phyloP scores from a whole-genome alignment of 2,329 filamentous ascomycete species.

The Beauveria asiatica region DNA sequence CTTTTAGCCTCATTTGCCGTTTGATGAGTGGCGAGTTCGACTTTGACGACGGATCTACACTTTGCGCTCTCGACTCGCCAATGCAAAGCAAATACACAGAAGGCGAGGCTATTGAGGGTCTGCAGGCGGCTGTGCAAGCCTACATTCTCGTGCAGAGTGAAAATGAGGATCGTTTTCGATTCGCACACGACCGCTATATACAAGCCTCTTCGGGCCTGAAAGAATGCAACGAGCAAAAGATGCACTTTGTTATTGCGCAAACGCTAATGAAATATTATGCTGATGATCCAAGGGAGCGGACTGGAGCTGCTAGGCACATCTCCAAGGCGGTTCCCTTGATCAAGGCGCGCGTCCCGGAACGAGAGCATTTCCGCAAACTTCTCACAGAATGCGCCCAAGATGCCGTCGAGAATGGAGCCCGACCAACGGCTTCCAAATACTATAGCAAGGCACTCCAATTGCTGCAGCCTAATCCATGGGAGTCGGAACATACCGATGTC shows the following conservation, averaged over 20 bases:
- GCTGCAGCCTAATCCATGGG: slow-evolving; percentile 75
- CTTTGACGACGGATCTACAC: slow-evolving; percentile 41
- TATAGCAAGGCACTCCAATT: slow-evolving; percentile 68
- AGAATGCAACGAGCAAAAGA: slow-evolving; percentile 62
- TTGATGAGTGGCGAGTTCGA: slow-evolving; percentile 69
- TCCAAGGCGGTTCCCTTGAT: slow-evolving; percentile 71
- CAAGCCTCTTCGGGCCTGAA: slow-evolving; percentile 63
- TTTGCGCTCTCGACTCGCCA: slow-evolving; percentile 16
- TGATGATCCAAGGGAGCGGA: slow-evolving; percentile 53
- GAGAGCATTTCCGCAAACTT: slow-evolving; percentile 63
- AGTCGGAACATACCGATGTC: slow-evolving; percentile 58
- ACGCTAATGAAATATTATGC: slow-evolving; percentile 65
- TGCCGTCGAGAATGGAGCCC: slow-evolving; percentile 73
- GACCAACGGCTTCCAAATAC: slow-evolving; percentile 74
- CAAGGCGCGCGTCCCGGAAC: slow-evolving; percentile 50
- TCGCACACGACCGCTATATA: slow-evolving; percentile 81
- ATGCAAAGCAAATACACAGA: slow-evolving; percentile 42
- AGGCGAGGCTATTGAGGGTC: slow-evolving; percentile 61
- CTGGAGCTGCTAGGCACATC: slow-evolving; percentile 73
- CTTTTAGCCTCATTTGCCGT: slow-evolving; percentile 69
- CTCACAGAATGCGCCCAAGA: slow-evolving; percentile 71
- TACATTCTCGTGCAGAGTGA: slow-evolving; percentile 77
- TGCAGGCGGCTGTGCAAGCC: slow-evolving; percentile 73
- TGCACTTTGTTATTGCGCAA: slow-evolving; percentile 86
- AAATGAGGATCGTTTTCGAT: slow-evolving; percentile 78